Conservation (phyloP, 306 rosid species). For the Rubus parviflorus region DNA sequence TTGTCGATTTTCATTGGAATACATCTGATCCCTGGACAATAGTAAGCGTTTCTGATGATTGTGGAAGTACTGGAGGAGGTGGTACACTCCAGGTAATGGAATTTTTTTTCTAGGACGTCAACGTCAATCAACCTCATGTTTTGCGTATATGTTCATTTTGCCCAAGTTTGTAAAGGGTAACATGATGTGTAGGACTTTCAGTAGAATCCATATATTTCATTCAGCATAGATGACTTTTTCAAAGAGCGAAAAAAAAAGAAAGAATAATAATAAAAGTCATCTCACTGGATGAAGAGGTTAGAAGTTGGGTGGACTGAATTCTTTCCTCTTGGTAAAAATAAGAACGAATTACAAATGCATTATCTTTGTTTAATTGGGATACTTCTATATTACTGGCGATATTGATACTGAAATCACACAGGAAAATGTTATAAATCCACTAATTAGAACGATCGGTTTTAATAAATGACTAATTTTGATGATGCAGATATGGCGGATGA, state of each 20-base stretch:
- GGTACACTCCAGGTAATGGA: constrained; percentile 84
- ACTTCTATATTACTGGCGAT: neutral
- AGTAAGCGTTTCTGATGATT: constrained; percentile 94
- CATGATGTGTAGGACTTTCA: neutral
- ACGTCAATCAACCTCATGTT: neutral
- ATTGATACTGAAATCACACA: neutral
- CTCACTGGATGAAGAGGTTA: neutral
- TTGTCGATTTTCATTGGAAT: constrained; percentile 94
- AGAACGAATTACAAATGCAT: neutral
- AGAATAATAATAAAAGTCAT: neutral
- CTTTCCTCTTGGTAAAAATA: neutral
- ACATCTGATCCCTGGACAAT: constrained; percentile 94
- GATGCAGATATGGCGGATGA: constrained; percentile 71
- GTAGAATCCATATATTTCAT: neutral
- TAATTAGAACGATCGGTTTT: neutral
- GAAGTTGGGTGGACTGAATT: neutral
- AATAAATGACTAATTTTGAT: neutral
- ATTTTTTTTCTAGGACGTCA: neutral
- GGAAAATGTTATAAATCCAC: neutral
- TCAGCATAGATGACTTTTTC: neutral
- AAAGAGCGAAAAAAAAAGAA: neutral
- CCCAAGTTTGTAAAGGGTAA: neutral
- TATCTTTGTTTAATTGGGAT: neutral
- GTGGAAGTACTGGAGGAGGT: constrained; percentile 96
- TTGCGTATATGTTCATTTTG: neutral